These are phyloP conservation scores for Bifiguratus adelaidae DNA, from an alignment of 192 early-diverging fungal species.

Conservation along the genomic window DNA sequence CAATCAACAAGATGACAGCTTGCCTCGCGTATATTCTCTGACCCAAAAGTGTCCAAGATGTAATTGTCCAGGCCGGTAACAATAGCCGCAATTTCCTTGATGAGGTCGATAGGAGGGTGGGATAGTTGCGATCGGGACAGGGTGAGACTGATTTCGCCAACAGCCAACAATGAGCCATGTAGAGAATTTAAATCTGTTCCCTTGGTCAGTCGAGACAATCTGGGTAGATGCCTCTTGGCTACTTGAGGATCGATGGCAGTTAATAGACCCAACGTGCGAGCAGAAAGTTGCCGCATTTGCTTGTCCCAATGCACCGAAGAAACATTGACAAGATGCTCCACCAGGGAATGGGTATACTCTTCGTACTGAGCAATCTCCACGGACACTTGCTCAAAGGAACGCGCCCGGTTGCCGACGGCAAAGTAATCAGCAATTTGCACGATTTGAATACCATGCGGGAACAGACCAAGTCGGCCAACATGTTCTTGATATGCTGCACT, in stretches of 20 bases:
- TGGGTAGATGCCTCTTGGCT: background rate
- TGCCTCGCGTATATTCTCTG: conserved; percentile 42
- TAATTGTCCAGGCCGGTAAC: conserved; percentile 21
- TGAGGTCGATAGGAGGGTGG: background rate
- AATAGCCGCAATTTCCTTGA: conserved; percentile 23
- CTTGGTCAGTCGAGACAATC: conserved; percentile 30
- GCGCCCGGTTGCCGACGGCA: conserved; percentile 72
- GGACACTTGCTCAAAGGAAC: conserved; percentile 62
- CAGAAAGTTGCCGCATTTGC: conserved; percentile 63
- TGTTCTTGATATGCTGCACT: conserved; percentile 98
- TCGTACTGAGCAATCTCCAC: conserved; percentile 59
- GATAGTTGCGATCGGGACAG: conserved; percentile 5
- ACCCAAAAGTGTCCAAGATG: conserved; percentile 44
- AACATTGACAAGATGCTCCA: conserved; percentile 54
- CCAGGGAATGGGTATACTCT: conserved; percentile 66
- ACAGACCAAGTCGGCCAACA: conserved; percentile 83
- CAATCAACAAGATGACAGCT: conserved; percentile 34
- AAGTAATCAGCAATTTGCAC: conserved; percentile 90
- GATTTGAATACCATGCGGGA: conserved; percentile 91
- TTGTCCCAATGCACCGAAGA: conserved; percentile 85
- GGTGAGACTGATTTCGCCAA: conserved; percentile 47
- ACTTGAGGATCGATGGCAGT: conserved; percentile 39
- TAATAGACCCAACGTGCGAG: conserved; percentile 58
- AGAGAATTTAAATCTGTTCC: conserved; percentile 34
- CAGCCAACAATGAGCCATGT: conserved; percentile 50